Evolutionary conservation across 257 asterid genomes (phyloP), one percentile per base, ranked within the genome.

Genomic region (Coffea eugenioides): DNA sequence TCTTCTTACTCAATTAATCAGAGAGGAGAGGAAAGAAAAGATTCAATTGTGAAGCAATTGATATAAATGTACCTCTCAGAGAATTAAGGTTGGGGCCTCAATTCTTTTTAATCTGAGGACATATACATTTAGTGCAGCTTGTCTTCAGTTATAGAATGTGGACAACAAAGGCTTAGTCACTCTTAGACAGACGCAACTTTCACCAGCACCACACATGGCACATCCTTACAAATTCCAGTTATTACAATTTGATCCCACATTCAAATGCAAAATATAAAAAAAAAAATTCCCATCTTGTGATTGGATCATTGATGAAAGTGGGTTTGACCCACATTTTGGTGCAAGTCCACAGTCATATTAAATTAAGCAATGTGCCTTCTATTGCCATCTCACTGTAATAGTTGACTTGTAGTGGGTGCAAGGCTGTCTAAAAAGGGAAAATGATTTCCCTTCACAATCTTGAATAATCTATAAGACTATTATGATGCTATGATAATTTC

Each of bases 41-140:
- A 39, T 75, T 20, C 48, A 56, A 39, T 15, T 5, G 4, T 46
- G 71, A 15, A 21, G 15, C 59, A 75, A 36, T 75, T 45, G 57
- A 66, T 46, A 66, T 12, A 64, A 14, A 11, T 21, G 69, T 41
- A 45, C 31, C 48, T 10, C 23, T 54, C 69, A 14, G 20, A 12
- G n/a, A 3, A 34, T 51, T 12, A 66, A 31, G 16, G n/a, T 46
- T 51, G 71, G 76, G 80, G 52, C 74, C 68, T 73, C 54, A 36
- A 34, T 73, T 66, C 62, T 25, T 27, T 49, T 20, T 8, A 68
- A 41, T 34, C 12, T 16, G 73, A 31, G 51, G 77, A 81, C 83
- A 81, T 57, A 75, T 41, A 54, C 84, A 75, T 41, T 81, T 51
- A 81, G 48, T 16, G n/a, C 25, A 14, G n/a, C 62, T 81, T 81